phyloP scores from a whole-genome alignment of 345 rosid species.

The Salix purpurea region DNA sequence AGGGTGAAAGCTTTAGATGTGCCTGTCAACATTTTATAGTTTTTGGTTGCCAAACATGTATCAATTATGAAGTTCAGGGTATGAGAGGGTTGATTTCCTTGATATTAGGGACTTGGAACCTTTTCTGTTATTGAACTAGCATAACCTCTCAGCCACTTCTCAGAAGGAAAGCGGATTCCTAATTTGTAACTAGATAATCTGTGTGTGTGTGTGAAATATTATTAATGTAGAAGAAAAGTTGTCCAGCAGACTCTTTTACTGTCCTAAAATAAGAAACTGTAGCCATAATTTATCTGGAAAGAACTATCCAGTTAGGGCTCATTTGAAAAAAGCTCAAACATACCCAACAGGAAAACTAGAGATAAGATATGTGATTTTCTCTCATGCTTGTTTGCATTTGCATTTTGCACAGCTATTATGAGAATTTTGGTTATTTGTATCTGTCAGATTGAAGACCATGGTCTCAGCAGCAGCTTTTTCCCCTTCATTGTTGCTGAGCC shows the following conservation, averaged over 20 bases:
- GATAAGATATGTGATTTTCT: neutral
- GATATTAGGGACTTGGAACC: neutral
- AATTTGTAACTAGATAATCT: neutral
- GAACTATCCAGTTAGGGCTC: neutral
- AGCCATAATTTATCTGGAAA: neutral
- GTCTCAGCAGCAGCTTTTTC: constrained; percentile 78
- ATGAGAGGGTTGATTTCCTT: neutral
- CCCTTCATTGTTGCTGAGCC: constrained; percentile 88
- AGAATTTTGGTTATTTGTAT: constrained; percentile 11
- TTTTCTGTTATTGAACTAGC: neutral
- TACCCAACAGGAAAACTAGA: neutral
- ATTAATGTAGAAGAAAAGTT: neutral
- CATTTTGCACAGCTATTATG: neutral
- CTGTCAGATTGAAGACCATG: constrained; percentile 79
- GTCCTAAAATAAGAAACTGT: neutral
- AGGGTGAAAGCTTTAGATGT: neutral
- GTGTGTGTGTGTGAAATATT: neutral
- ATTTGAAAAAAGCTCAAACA: neutral
- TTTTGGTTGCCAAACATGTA: neutral
- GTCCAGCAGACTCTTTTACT: neutral
- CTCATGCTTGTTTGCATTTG: neutral
- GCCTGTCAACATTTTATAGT: neutral
- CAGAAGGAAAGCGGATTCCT: neutral
- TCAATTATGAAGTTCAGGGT: neutral
- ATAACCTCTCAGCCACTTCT: neutral